phyloP scores from a whole-genome alignment of 73 alveolate genomes.

The Paramecium primaurelia region DNA sequence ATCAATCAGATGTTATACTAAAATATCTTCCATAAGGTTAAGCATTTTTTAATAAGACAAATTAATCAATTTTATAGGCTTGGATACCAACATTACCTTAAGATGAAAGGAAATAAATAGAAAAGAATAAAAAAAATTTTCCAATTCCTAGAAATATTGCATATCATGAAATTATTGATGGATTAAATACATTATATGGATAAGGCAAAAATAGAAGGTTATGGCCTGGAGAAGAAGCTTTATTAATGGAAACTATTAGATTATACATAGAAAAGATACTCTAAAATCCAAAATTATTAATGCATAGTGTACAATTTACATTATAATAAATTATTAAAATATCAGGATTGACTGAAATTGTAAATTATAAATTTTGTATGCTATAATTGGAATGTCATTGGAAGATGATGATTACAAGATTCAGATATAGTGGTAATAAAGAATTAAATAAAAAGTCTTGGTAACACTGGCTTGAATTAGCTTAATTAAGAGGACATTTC shows the following conservation, averaged over 20 bases:
- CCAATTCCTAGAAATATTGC: slow-evolving; percentile 35
- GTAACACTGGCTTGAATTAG: neutral
- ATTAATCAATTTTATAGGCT: neutral
- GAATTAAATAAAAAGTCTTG: neutral
- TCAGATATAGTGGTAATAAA: slow-evolving; percentile 21
- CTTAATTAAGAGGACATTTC: neutral
- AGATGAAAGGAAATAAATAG: slow-evolving; percentile 46
- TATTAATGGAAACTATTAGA: slow-evolving; percentile 47
- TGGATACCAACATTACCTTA: slow-evolving; percentile 49
- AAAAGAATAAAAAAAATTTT: slow-evolving; percentile 14
- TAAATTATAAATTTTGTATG: neutral
- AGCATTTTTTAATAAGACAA: neutral
- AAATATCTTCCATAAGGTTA: neutral
- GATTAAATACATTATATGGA: slow-evolving; percentile 46
- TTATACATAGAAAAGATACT: neutral
- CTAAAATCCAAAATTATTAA: neutral
- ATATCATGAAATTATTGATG: neutral
- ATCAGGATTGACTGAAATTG: neutral
- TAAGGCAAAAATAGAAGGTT: slow-evolving; percentile 40
- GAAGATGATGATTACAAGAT: slow-evolving; percentile 56
- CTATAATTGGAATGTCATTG: slow-evolving; percentile 37
- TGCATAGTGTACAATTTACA: neutral
- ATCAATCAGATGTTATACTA: slow-evolving; percentile 49
- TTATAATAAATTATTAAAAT: neutral
- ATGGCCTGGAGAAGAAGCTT: slow-evolving; percentile 62